Conservation (phyloP, 257 asterid genomes). For the Cordia subcordata region DNA sequence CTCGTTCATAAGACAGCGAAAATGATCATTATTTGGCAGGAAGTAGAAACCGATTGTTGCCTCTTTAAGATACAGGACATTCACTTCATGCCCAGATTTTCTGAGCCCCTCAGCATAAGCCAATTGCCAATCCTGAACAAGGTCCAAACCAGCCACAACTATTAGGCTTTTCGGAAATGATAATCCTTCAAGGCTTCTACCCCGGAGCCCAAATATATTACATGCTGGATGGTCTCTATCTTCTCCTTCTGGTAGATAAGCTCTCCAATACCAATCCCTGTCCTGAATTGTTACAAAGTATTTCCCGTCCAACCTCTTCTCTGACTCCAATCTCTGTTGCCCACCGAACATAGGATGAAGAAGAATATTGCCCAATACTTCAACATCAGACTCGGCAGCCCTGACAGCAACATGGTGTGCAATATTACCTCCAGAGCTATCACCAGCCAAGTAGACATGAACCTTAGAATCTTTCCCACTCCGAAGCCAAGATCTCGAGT, state of each 20-base stretch:
- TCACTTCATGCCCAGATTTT: conserved; percentile 36
- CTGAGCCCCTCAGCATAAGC: conserved; percentile 34
- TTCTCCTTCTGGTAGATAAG: conserved; percentile 40
- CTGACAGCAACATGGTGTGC: conserved; percentile 29
- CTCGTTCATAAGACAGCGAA: conserved; percentile 36
- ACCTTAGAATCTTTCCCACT: conserved; percentile 35
- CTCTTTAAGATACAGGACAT: conserved; percentile 28
- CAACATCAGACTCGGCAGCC: conserved; percentile 32
- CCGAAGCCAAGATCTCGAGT: conserved; percentile 32
- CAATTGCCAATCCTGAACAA: conserved; percentile 46
- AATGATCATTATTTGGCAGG: conserved; percentile 46
- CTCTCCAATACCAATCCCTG: conserved; percentile 51
- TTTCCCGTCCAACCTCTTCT: conserved; percentile 31
- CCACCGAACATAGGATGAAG: conserved; percentile 46
- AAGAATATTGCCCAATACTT: conserved; percentile 35
- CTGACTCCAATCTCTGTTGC: conserved; percentile 32
- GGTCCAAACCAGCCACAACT: conserved; percentile 40
- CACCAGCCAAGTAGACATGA: conserved; percentile 36
- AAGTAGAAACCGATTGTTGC: conserved; percentile 48
- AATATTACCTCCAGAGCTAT: conserved; percentile 45
- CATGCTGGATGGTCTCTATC: conserved; percentile 46
- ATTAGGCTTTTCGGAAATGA: conserved; percentile 33
- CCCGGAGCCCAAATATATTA: conserved; percentile 39
- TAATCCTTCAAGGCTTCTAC: conserved; percentile 22
- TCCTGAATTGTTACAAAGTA: conserved; percentile 41